Conservation (phyloP, 2,329 filamentous ascomycete genomes). For the Xylaria arbuscula region DNA sequence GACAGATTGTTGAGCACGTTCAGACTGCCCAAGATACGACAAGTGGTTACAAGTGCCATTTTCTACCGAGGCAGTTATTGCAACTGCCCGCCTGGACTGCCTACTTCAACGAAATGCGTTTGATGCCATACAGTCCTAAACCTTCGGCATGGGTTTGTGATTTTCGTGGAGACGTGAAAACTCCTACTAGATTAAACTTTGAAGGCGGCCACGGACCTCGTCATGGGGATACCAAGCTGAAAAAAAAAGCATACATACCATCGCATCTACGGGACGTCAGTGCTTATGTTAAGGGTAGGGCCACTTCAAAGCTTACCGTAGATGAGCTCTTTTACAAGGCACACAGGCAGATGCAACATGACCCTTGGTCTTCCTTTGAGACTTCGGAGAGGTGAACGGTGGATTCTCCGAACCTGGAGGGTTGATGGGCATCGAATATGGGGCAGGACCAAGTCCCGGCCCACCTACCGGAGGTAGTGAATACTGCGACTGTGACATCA, state of each 20-base stretch:
- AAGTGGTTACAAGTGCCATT: background rate
- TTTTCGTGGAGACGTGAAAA: constrained; percentile 5
- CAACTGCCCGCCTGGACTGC: constrained; percentile 25
- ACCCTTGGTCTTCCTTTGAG: constrained; percentile 77
- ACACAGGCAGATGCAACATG: constrained; percentile 88
- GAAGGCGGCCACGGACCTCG: background rate
- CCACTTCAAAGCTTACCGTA: constrained; percentile 63
- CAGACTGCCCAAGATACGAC: background rate
- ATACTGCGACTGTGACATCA: constrained; percentile 52
- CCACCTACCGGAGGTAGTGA: constrained; percentile 51
- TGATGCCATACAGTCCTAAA: background rate
- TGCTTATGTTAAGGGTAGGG: constrained; percentile 31
- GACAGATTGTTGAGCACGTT: background rate
- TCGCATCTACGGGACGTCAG: constrained; percentile 66
- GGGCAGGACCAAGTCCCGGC: constrained; percentile 45
- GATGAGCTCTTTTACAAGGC: constrained; percentile 85
- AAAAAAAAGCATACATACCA: constrained; percentile 62
- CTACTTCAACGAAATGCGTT: constrained; percentile 16
- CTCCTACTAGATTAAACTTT: background rate
- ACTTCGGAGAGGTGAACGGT: constrained; percentile 66
- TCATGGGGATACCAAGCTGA: background rate
- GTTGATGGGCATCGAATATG: constrained; percentile 48
- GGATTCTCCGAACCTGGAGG: constrained; percentile 58
- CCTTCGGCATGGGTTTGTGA: background rate
- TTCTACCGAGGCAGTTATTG: background rate